These are phyloP conservation scores for Talaromyces liani DNA, from an alignment of 495 filamentous ascomycete species.

Conservation along the genomic window DNA sequence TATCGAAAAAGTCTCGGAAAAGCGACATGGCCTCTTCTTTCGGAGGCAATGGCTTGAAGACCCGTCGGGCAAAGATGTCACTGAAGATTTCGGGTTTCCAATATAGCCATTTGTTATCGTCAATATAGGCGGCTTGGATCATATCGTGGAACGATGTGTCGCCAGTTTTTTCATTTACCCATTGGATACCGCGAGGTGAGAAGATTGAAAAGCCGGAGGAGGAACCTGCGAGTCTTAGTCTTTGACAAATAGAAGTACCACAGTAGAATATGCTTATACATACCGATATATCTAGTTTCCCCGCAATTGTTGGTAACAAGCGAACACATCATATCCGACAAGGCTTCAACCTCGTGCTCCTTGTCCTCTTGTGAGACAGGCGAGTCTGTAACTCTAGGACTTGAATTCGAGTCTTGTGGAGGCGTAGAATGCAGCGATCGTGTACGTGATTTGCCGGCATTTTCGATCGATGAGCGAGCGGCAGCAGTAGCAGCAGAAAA, in stretches of 20 bases:
- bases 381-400: slow-evolving; percentile 53
- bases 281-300: slow-evolving; percentile 95
- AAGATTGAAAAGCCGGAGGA: slow-evolving; percentile 98
- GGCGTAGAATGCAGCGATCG: slow-evolving; percentile 40
- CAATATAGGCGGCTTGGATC: slow-evolving; percentile 75
- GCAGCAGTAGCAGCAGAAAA: slow-evolving; percentile 10
- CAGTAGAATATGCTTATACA: slow-evolving; percentile 1
- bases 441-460: slow-evolving; percentile 5
- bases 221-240: slow-evolving; percentile 51
- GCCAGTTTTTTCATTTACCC: slow-evolving; percentile 97
- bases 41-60: slow-evolving; percentile 73
- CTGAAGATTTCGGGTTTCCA: slow-evolving; percentile 96
- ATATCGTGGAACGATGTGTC: slow-evolving; percentile 92
- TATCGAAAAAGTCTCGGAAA: slow-evolving; percentile 90
- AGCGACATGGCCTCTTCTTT: slow-evolving; percentile 75
- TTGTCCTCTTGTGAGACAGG: slow-evolving; percentile 47
- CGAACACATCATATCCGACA: slow-evolving; percentile 99
- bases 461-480: slow-evolving; percentile 20
- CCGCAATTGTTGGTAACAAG: slow-evolving; percentile 96
- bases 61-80: slow-evolving; percentile 82
- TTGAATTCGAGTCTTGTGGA: slow-evolving; percentile 44
- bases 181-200: slow-evolving; percentile 95
- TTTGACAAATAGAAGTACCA: slow-evolving; percentile 12
- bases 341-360: slow-evolving; percentile 72
- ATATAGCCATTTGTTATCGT: slow-evolving; percentile 89